A percentile compares a stretch with the other conserved stretches of the same genome.
Evolutionary conservation across 2,329 filamentous ascomycete genomes (phyloP).

Genomic region (Aphanocladium album): DNA sequence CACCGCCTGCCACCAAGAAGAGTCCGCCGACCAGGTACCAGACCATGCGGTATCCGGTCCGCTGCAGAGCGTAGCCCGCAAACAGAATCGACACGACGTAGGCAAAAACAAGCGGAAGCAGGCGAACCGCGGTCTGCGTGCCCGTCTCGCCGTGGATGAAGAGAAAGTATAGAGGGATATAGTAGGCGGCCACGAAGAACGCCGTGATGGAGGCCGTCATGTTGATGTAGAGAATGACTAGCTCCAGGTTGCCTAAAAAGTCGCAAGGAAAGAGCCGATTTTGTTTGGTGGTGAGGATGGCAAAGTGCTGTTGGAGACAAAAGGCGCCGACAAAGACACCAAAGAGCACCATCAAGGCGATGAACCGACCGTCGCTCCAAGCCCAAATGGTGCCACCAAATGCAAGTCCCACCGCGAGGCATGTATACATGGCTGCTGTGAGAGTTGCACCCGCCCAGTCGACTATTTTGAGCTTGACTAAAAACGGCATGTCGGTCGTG

Average conservation of each 20-base stretch:
- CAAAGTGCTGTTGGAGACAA: conserved; percentile 34
- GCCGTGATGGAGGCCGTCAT: conserved; percentile 15
- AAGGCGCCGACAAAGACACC: conserved; percentile 29
- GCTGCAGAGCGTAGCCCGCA: conserved; percentile 15
- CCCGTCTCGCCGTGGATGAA: conserved; percentile 19
- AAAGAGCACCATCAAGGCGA: conserved; percentile 40
- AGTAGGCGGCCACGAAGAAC: conserved; percentile 16
- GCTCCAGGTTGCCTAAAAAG: conserved; percentile 21
- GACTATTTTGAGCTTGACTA: conserved; percentile 27
- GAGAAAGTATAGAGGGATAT: conserved; percentile 18
- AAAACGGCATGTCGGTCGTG: conserved; percentile 17
- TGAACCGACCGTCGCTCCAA: conserved; percentile 39
- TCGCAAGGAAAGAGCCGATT: conserved; percentile 29
- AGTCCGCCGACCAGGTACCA: conserved; percentile 14
- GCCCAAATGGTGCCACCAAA: conserved; percentile 43
- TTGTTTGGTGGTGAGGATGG: conserved; percentile 29
- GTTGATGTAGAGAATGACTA: conserved; percentile 16
- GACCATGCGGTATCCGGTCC: conserved; percentile 13
- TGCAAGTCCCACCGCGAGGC: conserved; percentile 40
- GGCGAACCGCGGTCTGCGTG: conserved; percentile 17
- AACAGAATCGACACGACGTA: conserved; percentile 16
- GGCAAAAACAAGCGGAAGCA: conserved; percentile 19
- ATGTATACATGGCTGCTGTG: conserved; percentile 30
- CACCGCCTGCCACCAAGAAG: conserved; percentile 11
- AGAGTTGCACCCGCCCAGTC: conserved; percentile 41